Base-by-base conservation (phyloP, 148 eudicot genomes). In the Arbutus unedo region DNA sequence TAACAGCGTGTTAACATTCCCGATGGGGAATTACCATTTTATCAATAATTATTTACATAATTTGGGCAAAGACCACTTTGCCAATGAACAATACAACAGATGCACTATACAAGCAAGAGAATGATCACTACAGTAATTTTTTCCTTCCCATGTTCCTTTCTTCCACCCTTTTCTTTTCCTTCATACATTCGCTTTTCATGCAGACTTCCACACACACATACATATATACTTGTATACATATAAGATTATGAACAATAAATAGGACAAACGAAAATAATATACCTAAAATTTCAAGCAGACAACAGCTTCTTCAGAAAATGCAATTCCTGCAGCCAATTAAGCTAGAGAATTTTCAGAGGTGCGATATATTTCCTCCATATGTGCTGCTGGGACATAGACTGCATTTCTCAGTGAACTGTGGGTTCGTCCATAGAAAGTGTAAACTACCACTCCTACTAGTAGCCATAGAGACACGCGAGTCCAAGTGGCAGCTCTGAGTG, bases 391-490 rank as follows among this genome's bases (percentile, higher is more conserved):
- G 67, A 96, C 98, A 79, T 96, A 94, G 77, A 94, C 91, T 57
- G 96, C 98, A 84, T 91, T 84, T 38, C 81, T 87, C 53, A 96
- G 53, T 5, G 91, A 82, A 85, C 98, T 96, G 88, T 93, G 93
- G 56, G 82, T 90, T 59, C 97, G 91, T 25, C 98, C 98, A 47
- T 96, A 96, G 55, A 94, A 80, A 51, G 79, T 45, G 57, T 96
- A 96, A 21, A 96, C 89, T 47, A 91, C 47, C 72, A 86, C 87
- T 81, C 98, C 98, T 8, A 94, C 74, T 4, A 67, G 79, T 77
- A 96, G 81, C 98, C 98, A 96, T 81, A 91, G 56, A 0, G 97
- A 92, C 72, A 96, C 98, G 49, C 98, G 96, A 55, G 86, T 85
- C 98, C 98, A 96, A 47, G 98, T 96, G 47, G 77, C 83, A 60